Conservation (phyloP, 1,284 basidiomycete species). For the Termitomyces sp. region DNA sequence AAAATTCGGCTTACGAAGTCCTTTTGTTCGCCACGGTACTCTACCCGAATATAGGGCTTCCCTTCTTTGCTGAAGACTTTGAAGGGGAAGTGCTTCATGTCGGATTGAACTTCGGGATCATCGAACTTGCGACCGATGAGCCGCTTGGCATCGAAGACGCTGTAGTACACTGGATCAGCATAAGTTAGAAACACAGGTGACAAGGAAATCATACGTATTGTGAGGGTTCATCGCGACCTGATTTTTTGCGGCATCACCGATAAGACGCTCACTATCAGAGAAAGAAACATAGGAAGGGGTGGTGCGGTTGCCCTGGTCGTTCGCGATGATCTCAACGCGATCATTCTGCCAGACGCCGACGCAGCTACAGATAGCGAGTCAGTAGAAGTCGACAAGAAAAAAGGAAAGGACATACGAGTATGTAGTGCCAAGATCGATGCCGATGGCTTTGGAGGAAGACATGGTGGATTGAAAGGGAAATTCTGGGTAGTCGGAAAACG, state of each 20-base stretch:
- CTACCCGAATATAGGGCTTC: slow-evolving; percentile 87
- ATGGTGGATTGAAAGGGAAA: slow-evolving; percentile 28
- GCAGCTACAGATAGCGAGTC: slow-evolving; percentile 29
- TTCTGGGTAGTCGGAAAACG: slow-evolving; percentile 14
- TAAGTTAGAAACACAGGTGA: not conserved
- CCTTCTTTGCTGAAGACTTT: slow-evolving; percentile 76
- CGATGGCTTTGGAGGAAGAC: slow-evolving; percentile 79
- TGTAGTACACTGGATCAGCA: slow-evolving; percentile 28
- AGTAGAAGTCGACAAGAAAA: slow-evolving; percentile 14
- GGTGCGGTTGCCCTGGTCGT: slow-evolving; percentile 97
- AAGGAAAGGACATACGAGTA: slow-evolving; percentile 58
- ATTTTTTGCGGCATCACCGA: slow-evolving; percentile 95
- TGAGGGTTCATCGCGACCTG: slow-evolving; percentile 86
- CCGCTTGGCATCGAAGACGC: slow-evolving; percentile 47
- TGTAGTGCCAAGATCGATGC: slow-evolving; percentile 88
- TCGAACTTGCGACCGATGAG: slow-evolving; percentile 43
- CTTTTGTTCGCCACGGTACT: slow-evolving; percentile 90
- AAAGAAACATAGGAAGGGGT: slow-evolving; percentile 94
- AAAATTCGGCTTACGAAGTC: slow-evolving; percentile 69
- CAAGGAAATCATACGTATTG: slow-evolving; percentile 52
- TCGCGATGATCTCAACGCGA: slow-evolving; percentile 96
- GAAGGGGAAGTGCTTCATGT: slow-evolving; percentile 97
- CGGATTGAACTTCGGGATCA: slow-evolving; percentile 88
- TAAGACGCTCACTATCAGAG: slow-evolving; percentile 90
- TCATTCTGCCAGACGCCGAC: slow-evolving; percentile 98